Base-by-base conservation (phyloP, 2,329 filamentous ascomycete genomes). In the Furcasterigmium furcatum region DNA sequence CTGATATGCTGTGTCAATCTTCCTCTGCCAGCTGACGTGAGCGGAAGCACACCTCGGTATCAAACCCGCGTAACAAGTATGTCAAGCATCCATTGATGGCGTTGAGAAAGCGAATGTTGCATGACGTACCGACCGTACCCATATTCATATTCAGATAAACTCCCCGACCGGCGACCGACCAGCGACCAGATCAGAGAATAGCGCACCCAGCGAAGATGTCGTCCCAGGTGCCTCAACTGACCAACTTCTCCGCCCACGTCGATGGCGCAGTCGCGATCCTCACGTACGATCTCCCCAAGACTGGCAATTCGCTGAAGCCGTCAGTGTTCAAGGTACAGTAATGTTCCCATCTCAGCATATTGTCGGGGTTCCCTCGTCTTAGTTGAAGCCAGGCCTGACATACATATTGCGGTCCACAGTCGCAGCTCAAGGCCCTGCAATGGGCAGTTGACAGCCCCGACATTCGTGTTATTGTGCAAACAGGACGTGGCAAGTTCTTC, bases 401-500 rank as follows among this genome's bases (percentile, higher is more conserved):
- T 27, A 27, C 20, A 12, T 19, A n/a, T n/a, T n/a, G n/a, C n/a
- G n/a, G n/a, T n/a, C n/a, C n/a, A 34, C 16, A 45, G 43, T 45
- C 43, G 13, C 25, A 29, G 14, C 24, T 45, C 13, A 21, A 29
- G 7, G 29, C 43, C 9, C 29, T 45, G 36, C 38, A 21, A 39
- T 45, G 43, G 43, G 43, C 43, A 5, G 27, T 39, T 5, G 36
- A 21, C 8, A 30, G 40, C 14, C 43, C 43, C 13, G 35, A 21
- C 22, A 27, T 45, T 16, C 21, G 30, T 6, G 43, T 45, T 13
- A 45, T 45, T 16, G 43, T 45, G 6, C 43, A 45, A 22, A 45
- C 43, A 13, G 43, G 43, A 22, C 39, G 24, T 9, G 43, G 43
- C n/a, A 45, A 45, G 35, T 45, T 45, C 43, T 45, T 45, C 43